Evolutionary conservation across 352 stramenopile genomes (phyloP).

Genomic region (Aphanomyces invadans): DNA sequence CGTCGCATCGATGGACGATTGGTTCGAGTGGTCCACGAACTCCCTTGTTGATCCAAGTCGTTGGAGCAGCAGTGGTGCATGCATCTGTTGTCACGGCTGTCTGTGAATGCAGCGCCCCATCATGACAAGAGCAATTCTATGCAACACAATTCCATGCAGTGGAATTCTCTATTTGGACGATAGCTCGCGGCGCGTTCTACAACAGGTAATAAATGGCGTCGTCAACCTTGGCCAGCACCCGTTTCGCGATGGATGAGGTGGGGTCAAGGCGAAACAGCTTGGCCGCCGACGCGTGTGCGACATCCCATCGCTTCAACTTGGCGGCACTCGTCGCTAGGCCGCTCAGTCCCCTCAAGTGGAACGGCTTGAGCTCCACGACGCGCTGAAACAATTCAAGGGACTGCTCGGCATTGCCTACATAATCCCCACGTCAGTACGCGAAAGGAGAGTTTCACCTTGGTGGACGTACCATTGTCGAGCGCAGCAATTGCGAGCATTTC

Average conservation of each 20-base stretch:
- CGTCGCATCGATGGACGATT: too few relatives aligned
- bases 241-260: constrained; percentile 23
- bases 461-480: constrained; percentile 42
- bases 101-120: too few relatives aligned
- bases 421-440: too few relatives aligned
- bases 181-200: background rate
- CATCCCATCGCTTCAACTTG: constrained; percentile 50
- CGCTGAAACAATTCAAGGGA: constrained; percentile 52
- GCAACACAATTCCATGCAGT: too few relatives aligned
- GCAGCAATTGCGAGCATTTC: constrained; percentile 64
- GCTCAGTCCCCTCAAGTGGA: constrained; percentile 57
- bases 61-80: too few relatives aligned
- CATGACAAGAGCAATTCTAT: too few relatives aligned
- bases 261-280: constrained; percentile 55
- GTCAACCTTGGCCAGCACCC: constrained; percentile 21
- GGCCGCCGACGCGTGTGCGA: constrained; percentile 47
- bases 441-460: too few relatives aligned
- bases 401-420: constrained; percentile 40
- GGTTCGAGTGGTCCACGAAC: too few relatives aligned
- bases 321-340: constrained; percentile 68
- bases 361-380: constrained; percentile 57
- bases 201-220: constrained; percentile 20
- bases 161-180: too few relatives aligned
- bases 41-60: too few relatives aligned
- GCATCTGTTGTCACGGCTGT: too few relatives aligned